Evolutionary conservation across 345 rosid genomes (phyloP).

Genomic region (Triadica sebifera): DNA sequence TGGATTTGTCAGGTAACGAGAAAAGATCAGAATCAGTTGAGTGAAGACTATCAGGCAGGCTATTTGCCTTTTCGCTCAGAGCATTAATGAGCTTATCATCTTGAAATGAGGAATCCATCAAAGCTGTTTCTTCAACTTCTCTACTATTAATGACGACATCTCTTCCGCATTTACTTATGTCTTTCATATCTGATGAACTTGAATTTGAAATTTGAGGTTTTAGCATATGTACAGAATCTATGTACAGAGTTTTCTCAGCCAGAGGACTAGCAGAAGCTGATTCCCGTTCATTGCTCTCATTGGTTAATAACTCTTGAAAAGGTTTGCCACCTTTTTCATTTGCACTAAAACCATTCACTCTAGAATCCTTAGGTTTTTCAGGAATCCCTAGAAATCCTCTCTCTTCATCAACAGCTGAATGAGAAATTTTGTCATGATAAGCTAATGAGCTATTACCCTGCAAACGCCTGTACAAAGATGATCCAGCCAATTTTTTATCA

Average conservation of each 20-base stretch:
- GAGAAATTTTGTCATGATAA: conserved; percentile 8
- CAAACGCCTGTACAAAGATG: conserved; percentile 28
- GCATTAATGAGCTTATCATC: conserved; percentile 24
- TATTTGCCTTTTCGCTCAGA: conserved; percentile 8
- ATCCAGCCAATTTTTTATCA: conserved; percentile 26
- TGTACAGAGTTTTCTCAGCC: conserved; percentile 73
- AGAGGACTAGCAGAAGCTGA: conserved; percentile 37
- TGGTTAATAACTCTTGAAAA: conserved; percentile 51
- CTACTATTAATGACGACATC: conserved; percentile 19
- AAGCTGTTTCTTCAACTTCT: conserved; percentile 33
- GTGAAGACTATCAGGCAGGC: conserved; percentile 5
- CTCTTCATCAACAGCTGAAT: conserved; percentile 9
- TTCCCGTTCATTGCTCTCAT: conserved; percentile 47
- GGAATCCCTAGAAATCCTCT: conserved; percentile 23
- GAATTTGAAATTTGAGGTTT: conserved; percentile 29
- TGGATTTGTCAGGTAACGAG: conserved; percentile 22
- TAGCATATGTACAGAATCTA: conserved; percentile 53
- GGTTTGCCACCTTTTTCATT: conserved; percentile 24
- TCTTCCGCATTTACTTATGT: conserved; percentile 3
- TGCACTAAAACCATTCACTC: conserved; percentile 9
- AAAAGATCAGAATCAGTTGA: conserved; percentile 22
- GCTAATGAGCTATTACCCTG: conserved; percentile 28
- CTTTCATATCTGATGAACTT: conserved; percentile 23
- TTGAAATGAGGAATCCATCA: conserved; percentile 26
- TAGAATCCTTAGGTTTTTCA: conserved; percentile 26